phyloP scores from a whole-genome alignment of 305 asterid species.

The Rubia occidens region DNA sequence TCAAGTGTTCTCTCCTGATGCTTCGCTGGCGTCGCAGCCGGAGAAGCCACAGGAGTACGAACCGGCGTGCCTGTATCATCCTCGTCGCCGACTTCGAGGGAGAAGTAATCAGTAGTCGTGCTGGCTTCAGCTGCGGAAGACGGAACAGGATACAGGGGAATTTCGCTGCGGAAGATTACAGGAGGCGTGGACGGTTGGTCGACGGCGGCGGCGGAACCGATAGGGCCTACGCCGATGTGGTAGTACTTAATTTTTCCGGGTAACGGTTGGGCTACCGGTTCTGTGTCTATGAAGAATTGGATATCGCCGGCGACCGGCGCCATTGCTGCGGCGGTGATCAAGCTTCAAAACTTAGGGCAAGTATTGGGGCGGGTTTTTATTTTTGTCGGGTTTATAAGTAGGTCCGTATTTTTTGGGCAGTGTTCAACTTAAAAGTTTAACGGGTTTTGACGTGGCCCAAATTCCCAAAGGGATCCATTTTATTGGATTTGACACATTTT shows the following conservation, averaged over 20 bases:
- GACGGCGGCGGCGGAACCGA: not conserved
- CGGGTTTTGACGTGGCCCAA: not conserved
- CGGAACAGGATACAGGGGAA: conserved; percentile 30
- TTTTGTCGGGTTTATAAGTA: conserved; percentile 4
- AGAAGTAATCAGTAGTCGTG: conserved; percentile 59
- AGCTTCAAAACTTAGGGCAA: not conserved
- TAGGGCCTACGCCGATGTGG: conserved; percentile 42
- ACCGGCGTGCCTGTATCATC: conserved; percentile 19
- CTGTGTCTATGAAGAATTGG: not conserved
- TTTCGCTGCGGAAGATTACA: conserved; percentile 36
- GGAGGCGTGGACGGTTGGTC: conserved; percentile 24
- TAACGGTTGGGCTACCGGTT: conserved; percentile 4
- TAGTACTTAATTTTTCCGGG: conserved; percentile 38
- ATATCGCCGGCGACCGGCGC: not conserved
- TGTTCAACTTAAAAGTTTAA: too few relatives aligned
- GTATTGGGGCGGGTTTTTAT: not conserved
- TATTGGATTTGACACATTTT: too few relatives aligned
- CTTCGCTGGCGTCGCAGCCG: conserved; percentile 25
- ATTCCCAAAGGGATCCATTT: not conserved
- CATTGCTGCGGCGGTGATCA: not conserved
- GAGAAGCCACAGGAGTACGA: conserved; percentile 12
- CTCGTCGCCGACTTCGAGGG: conserved; percentile 56
- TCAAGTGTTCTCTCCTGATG: conserved; percentile 41
- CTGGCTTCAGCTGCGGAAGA: conserved; percentile 39
- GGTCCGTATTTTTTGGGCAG: not conserved